Percentiles rank a stretch among this genome's conserved stretches.
Conservation (phyloP, 2,329 filamentous ascomycete species). For the Aspergillus sp. region DNA sequence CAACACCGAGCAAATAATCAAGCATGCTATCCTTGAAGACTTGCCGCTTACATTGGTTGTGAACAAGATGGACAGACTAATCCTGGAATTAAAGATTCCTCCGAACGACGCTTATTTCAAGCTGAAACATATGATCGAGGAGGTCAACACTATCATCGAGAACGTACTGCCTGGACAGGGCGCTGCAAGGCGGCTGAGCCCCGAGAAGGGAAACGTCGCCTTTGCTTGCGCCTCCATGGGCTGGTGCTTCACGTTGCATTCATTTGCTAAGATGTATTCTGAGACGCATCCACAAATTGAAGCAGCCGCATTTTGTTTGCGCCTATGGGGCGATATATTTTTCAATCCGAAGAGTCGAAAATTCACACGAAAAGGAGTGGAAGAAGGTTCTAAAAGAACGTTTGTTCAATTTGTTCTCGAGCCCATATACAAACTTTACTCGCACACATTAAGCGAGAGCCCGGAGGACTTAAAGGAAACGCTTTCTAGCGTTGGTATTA, state of each 20-base stretch:
- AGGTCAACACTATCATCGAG: conserved; percentile 95
- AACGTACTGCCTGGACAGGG: conserved; percentile 80
- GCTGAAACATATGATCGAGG: conserved; percentile 96
- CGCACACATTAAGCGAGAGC: conserved; percentile 88
- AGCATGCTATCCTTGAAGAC: conserved; percentile 87
- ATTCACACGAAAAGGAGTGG: conserved; percentile 84
- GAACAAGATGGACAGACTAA: conserved; percentile 96
- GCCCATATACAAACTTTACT: conserved; percentile 96
- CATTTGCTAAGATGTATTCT: conserved; percentile 95
- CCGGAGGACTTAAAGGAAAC: conserved; percentile 81
- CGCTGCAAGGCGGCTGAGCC: conserved; percentile 78
- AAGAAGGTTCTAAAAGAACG: conserved; percentile 77
- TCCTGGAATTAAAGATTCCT: conserved; percentile 89
- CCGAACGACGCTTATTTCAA: conserved; percentile 98
- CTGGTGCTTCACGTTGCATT: conserved; percentile 94
- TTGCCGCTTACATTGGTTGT: conserved; percentile 86
- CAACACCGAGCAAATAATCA: conserved; percentile 96
- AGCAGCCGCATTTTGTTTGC: conserved; percentile 75
- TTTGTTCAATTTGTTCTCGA: conserved; percentile 96
- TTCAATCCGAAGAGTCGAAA: conserved; percentile 89
- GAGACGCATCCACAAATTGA: conserved; percentile 84
- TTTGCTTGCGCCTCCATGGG: conserved; percentile 92
- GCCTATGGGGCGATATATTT: conserved; percentile 96
- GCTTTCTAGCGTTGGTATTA: conserved; percentile 76
- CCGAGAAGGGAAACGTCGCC: conserved; percentile 96